Evolutionary conservation across 129 eudicot species (phyloP).

Genomic region (Chrysanthemum seticuspe): DNA sequence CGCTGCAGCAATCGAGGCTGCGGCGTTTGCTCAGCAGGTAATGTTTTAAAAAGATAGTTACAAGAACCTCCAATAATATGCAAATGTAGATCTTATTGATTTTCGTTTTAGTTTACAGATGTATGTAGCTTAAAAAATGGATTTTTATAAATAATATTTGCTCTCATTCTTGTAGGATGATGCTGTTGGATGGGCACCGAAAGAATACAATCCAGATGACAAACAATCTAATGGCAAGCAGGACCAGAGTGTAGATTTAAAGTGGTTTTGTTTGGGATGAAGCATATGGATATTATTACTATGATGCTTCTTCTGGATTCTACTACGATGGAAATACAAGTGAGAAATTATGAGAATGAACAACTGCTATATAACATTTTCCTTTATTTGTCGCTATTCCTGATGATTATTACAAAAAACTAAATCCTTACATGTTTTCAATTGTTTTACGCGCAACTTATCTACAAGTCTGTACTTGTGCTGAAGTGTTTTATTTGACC

Average conservation of each 20-base stretch:
- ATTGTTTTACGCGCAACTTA: slow-evolving; percentile 7
- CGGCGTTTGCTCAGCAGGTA: slow-evolving; percentile 40
- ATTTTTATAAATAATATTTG: not conserved
- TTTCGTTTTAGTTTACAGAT: not conserved
- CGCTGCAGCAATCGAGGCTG: too few species aligned
- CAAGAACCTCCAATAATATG: not conserved
- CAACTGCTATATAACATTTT: too few species aligned
- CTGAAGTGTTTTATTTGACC: too few species aligned
- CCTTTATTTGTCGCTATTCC: not conserved
- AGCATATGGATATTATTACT: slow-evolving; percentile 85
- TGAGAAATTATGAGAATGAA: slow-evolving; percentile 1
- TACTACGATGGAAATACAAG: slow-evolving; percentile 97
- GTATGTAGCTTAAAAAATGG: not conserved
- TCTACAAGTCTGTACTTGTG: slow-evolving; percentile 65
- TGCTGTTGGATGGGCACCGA: slow-evolving; percentile 97
- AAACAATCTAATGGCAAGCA: slow-evolving; percentile 59
- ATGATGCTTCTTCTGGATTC: slow-evolving; percentile 94
- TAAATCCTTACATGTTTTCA: not conserved
- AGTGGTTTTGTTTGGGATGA: slow-evolving; percentile 97
- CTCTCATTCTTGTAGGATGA: slow-evolving; percentile 56
- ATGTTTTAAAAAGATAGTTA: slow-evolving; percentile 2
- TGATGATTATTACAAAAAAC: not conserved
- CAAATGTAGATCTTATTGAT: not conserved
- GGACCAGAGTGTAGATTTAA: slow-evolving; percentile 52
- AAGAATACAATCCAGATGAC: slow-evolving; percentile 93